These are phyloP conservation scores for Trichoderma harzianum DNA, from an alignment of 2,329 filamentous ascomycete species.

Conservation along the genomic window DNA sequence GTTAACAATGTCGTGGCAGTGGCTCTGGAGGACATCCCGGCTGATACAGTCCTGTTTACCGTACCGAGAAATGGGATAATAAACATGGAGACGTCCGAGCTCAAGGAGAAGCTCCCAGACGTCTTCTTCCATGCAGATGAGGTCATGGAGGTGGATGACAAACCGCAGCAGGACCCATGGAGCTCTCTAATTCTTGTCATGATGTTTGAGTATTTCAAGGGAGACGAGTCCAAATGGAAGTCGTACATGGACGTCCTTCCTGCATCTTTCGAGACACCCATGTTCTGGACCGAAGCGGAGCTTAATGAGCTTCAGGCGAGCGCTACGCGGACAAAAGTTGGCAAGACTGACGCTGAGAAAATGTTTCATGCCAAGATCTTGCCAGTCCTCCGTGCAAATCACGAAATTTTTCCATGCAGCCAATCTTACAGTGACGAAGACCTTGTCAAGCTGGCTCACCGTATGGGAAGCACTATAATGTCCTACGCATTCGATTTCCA, in stretches of 20 bases:
- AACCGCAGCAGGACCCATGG: constrained; percentile 49
- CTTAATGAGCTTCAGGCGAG: constrained; percentile 72
- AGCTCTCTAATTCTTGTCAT: constrained; percentile 68
- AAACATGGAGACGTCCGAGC: constrained; percentile 66
- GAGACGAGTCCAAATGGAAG: constrained; percentile 64
- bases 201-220: constrained; percentile 69
- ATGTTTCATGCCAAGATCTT: constrained; percentile 60
- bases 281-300: constrained; percentile 79
- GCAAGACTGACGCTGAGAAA: constrained; percentile 65
- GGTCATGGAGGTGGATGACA: constrained; percentile 37
- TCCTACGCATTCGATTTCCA: constrained; percentile 86
- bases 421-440: constrained; percentile 40
- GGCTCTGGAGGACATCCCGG: constrained; percentile 63
- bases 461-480: constrained; percentile 88
- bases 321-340: constrained; percentile 72
- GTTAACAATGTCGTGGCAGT: constrained; percentile 47
- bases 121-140: constrained; percentile 45
- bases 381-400: constrained; percentile 46
- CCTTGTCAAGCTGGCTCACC: constrained; percentile 59
- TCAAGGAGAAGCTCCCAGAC: constrained; percentile 55
- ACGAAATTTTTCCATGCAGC: constrained; percentile 41
- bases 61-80: constrained; percentile 72
- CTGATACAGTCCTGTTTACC: constrained; percentile 76
- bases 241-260: constrained; percentile 77
- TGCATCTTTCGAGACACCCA: constrained; percentile 71